Base-by-base conservation (phyloP, 306 rosid species). In the Trifolium subterraneum region DNA sequence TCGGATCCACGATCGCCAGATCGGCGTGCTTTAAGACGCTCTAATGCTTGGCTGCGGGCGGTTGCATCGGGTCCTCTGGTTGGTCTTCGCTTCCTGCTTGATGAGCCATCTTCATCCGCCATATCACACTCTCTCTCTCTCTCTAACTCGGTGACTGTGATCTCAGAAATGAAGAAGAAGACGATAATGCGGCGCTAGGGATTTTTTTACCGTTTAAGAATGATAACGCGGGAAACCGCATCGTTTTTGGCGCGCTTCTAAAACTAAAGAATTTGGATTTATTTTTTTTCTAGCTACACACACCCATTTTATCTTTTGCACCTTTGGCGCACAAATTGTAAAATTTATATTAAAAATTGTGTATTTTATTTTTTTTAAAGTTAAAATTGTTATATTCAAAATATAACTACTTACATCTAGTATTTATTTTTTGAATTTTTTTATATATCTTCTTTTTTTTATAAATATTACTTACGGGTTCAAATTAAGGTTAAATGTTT, bases 1-100 rank as follows among this genome's bases (percentile, higher is more conserved):
- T 88, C 97, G 0, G 95, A 87, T 59, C 96, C 84, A 36, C 88
- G 95, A 54, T 90, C 92, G 1, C 92, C 88, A 10, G 86, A 73
- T 4, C 79, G 80, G 15, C 83, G 88, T 38, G 96, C 87, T 72
- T 74, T 87, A 9, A 94, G 97, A 29, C 86, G 97, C 70, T 94
- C 93, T 16, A 94, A 66, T 39, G 99, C 96, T 65, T 77, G 79
- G 36, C 85, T 62, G 48, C 92, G 92, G 2, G 85, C 84, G 5
- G 83, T 5, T 23, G 92, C 69, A 67, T 85, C 90, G 0, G 89
- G 29, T 16, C 91, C 97, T 74, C 90, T 70, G 15, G 76, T 72
- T 13, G 76, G 55, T 82, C 97, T 78, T 52, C 95, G 86, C 59
- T 92, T 84, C 4, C 81, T 76, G n/a, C 45, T 76, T 31, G 61